Percentiles rank a stretch among this genome's conserved stretches.
These are phyloP conservation scores for Rhododendron ovatum DNA, from an alignment of 148 eudicot species.

Conservation along the genomic window DNA sequence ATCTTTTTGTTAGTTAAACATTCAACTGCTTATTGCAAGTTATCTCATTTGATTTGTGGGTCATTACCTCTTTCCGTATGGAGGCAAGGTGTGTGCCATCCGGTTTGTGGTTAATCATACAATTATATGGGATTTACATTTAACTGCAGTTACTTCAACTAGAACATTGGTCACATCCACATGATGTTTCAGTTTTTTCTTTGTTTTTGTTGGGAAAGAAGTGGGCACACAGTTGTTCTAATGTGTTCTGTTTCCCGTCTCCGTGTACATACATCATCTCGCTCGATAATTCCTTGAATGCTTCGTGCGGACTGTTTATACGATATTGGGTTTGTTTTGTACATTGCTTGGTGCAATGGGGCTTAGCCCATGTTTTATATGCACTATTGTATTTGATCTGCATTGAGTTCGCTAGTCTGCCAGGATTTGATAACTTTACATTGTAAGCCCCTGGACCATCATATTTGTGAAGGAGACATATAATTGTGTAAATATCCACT, in stretches of 20 bases:
- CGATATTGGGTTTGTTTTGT: too few species aligned
- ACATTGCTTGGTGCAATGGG: neutral
- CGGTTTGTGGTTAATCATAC: neutral
- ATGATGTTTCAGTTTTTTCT: neutral
- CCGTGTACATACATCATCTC: neutral
- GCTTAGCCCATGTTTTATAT: neutral
- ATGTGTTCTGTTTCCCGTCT: neutral
- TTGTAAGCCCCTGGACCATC: neutral
- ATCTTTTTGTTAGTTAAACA: neutral
- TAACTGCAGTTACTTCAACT: neutral
- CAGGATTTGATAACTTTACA: neutral
- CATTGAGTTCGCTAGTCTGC: neutral
- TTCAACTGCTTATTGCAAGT: neutral
- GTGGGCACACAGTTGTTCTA: neutral
- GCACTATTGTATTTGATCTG: neutral
- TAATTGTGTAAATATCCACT: neutral
- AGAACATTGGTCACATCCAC: neutral
- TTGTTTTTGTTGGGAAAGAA: neutral
- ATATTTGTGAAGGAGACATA: neutral
- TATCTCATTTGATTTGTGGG: neutral
- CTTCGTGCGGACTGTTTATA: neutral
- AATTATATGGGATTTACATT: neutral
- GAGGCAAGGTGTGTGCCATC: neutral
- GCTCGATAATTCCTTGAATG: neutral
- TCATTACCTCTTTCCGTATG: neutral